These are phyloP conservation scores for Scheffersomyces stambukii DNA, from an alignment of 1,139 yeast species.

Conservation along the genomic window DNA sequence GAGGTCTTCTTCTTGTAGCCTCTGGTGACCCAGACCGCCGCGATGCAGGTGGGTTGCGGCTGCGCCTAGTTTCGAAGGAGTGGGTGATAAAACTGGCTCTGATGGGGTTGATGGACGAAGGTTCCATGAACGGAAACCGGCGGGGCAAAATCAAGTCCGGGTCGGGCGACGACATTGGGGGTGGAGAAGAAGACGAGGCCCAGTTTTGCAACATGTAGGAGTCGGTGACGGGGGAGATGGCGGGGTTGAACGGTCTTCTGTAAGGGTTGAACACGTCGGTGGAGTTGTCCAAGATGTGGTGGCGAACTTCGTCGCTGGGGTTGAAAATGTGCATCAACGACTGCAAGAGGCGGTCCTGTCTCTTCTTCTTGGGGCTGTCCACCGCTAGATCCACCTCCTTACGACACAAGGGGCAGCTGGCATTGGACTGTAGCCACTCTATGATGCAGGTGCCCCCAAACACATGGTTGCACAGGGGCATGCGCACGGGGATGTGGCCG, in stretches of 20 bases:
- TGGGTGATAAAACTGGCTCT: too few species aligned
- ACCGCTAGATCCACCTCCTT: slow-evolving; percentile 34
- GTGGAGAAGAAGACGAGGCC: slow-evolving; percentile 23
- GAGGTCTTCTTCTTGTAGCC: slow-evolving; percentile 2
- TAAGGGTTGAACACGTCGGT: slow-evolving; percentile 40
- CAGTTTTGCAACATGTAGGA: slow-evolving; percentile 36
- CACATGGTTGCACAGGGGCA: slow-evolving; percentile 41
- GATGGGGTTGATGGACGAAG: too few species aligned
- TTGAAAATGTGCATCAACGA: slow-evolving; percentile 13
- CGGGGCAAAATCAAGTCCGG: slow-evolving; percentile 30
- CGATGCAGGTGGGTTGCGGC: slow-evolving; percentile 1
- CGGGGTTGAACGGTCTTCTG: slow-evolving; percentile 33
- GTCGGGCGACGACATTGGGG: slow-evolving; percentile 13
- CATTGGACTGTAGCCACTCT: slow-evolving; percentile 40
- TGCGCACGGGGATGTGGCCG: slow-evolving; percentile 38
- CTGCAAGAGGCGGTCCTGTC: slow-evolving; percentile 13
- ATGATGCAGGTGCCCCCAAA: slow-evolving; percentile 42
- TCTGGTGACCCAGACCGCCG: slow-evolving; percentile 1
- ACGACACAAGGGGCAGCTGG: slow-evolving; percentile 45
- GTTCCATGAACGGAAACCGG: slow-evolving; percentile 27
- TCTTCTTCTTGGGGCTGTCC: slow-evolving; percentile 18
- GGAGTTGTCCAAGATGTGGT: slow-evolving; percentile 25
- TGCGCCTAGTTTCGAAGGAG: too few species aligned
- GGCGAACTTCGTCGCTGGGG: slow-evolving; percentile 16
- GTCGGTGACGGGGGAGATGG: slow-evolving; percentile 42